Percentiles rank a stretch among this genome's conserved stretches.
Conservation (phyloP, 768 basidiomycete species). For the Albatrellus ellisii region DNA sequence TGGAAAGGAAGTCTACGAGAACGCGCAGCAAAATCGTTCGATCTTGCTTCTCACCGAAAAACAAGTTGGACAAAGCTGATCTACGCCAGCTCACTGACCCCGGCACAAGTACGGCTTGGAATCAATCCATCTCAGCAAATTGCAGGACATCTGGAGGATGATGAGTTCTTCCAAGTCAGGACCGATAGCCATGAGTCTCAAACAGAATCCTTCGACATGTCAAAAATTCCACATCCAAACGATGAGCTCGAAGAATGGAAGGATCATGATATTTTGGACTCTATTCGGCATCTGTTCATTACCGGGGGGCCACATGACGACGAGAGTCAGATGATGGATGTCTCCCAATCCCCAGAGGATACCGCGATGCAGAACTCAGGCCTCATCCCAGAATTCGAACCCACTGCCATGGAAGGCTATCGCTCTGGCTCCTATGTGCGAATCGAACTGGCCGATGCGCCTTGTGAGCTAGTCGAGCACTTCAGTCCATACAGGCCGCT, state of each 20-base stretch:
- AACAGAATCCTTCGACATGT: slow-evolving; percentile 51
- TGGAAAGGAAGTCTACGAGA: slow-evolving; percentile 64
- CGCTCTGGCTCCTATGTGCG: slow-evolving; percentile 88
- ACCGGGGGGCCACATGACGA: too few relatives aligned
- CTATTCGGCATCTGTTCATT: slow-evolving; percentile 82
- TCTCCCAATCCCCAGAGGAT: slow-evolving; percentile 24
- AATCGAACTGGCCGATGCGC: slow-evolving; percentile 73
- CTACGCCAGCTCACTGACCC: slow-evolving; percentile 56
- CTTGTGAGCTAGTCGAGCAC: slow-evolving; percentile 84
- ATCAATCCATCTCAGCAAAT: slow-evolving; percentile 7
- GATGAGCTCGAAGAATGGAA: slow-evolving; percentile 65
- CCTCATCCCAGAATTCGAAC: slow-evolving; percentile 2
- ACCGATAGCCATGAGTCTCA: slow-evolving; percentile 23
- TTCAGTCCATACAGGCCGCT: slow-evolving; percentile 90
- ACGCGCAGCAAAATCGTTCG: slow-evolving; percentile 33
- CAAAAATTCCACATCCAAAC: slow-evolving; percentile 42
- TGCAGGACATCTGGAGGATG: slow-evolving; percentile 26
- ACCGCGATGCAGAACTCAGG: slow-evolving; percentile 18
- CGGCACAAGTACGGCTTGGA: slow-evolving; percentile 43
- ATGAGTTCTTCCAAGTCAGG: slow-evolving; percentile 69
- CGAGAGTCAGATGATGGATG: slow-evolving; percentile 15
- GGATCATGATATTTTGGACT: slow-evolving; percentile 73
- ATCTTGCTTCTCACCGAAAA: slow-evolving; percentile 23
- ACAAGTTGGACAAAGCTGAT: slow-evolving; percentile 82
- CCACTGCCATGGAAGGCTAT: slow-evolving; percentile 66